Conservation (phyloP, 805 yeast species). For the Yarrowia sp. region DNA sequence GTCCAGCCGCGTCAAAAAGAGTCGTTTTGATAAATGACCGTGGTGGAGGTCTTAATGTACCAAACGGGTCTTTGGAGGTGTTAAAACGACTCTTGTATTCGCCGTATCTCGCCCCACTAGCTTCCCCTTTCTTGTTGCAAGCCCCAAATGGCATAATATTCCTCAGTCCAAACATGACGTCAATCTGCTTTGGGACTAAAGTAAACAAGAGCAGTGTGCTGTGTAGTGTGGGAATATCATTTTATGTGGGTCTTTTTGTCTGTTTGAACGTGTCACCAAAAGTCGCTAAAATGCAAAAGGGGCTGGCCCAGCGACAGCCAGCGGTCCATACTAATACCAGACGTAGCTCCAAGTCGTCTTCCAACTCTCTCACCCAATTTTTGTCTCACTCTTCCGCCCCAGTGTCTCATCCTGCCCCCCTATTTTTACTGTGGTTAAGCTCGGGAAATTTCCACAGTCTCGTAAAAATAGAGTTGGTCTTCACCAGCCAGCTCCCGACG, state of each 20-base stretch:
- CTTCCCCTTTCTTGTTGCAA: no score
- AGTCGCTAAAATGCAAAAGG: not conserved
- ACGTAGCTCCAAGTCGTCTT: no score
- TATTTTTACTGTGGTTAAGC: conserved; percentile 4
- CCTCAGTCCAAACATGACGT: conserved; percentile 2
- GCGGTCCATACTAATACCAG: no score
- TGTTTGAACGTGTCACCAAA: not conserved
- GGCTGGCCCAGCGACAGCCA: not conserved
- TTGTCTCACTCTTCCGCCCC: not conserved
- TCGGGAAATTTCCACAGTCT: not conserved
- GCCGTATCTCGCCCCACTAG: no score
- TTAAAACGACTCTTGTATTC: no score
- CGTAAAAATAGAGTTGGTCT: conserved; percentile 19
- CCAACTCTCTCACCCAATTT: not conserved
- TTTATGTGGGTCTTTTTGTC: not conserved
- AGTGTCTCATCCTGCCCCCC: conserved; percentile 19
- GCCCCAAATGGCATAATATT: not conserved
- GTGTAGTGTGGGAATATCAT: not conserved
- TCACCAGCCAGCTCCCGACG: conserved; percentile 22
- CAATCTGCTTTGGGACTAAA: conserved; percentile 30
- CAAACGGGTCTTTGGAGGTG: no score
- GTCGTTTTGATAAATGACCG: not conserved
- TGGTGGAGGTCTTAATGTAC: not conserved
- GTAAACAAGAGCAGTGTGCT: conserved; percentile 6
- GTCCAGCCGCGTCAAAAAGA: conserved; percentile 13